Conservation (phyloP, 2,329 filamentous ascomycete species). For the Cryphonectria naterciae region DNA sequence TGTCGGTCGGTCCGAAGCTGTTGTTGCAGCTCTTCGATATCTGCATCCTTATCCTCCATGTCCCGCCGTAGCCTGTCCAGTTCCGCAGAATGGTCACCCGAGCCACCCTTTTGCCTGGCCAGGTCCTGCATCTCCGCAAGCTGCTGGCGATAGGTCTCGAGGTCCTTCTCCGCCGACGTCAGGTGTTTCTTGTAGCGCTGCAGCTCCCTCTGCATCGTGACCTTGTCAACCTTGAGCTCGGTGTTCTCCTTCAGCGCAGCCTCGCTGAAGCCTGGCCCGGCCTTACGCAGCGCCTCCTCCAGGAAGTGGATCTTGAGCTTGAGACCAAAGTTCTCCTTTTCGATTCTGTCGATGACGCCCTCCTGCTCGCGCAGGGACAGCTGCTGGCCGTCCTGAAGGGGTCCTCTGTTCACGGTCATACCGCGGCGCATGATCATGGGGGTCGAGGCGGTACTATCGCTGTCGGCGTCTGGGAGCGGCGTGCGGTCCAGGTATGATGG, state of each 20-base stretch:
- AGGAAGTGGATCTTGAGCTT: conserved; percentile 98
- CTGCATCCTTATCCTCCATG: conserved; percentile 61
- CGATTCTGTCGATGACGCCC: conserved; percentile 91
- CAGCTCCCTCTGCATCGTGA: conserved; percentile 87
- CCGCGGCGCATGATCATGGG: conserved; percentile 73
- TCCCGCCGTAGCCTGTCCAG: conserved; percentile 60
- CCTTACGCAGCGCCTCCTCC: conserved; percentile 85
- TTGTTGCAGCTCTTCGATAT: conserved; percentile 63
- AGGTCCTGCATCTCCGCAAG: conserved; percentile 82
- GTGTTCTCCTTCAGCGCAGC: conserved; percentile 92
- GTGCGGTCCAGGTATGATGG: conserved; percentile 71
- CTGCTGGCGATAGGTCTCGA: conserved; percentile 82
- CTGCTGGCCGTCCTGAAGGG: conserved; percentile 84
- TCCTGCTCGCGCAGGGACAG: conserved; percentile 93
- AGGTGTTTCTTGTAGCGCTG: conserved; percentile 85
- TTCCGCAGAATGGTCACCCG: conserved; percentile 69
- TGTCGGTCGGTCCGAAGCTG: conserved; percentile 61
- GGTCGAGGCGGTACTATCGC: conserved; percentile 82
- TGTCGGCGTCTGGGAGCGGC: conserved; percentile 74
- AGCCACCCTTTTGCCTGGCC: conserved; percentile 73
- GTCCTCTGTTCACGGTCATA: conserved; percentile 51
- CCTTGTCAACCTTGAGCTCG: conserved; percentile 89
- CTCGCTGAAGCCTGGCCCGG: conserved; percentile 87
- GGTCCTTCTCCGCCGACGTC: conserved; percentile 78
- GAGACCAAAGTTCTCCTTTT: conserved; percentile 97